Evolutionary conservation across 257 asterid species (phyloP), one percentile per base, ranked within the genome.

Genomic region (Capsicum baccatum): DNA sequence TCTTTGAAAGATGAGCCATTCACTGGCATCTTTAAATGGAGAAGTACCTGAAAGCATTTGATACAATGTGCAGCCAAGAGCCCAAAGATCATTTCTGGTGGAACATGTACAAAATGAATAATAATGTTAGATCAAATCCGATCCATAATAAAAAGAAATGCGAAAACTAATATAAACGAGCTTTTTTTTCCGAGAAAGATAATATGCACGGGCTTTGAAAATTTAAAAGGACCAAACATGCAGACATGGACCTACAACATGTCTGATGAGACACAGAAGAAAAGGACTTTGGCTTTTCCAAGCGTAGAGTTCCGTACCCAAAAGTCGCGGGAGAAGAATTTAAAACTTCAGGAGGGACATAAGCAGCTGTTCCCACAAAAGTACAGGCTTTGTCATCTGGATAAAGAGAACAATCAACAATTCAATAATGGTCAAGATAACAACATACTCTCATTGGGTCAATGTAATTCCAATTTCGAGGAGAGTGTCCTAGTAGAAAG

Each of bases 31-130:
- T 88, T 95, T 97, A 86, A 97, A 95, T 10, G 99, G 99, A 87
- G 99, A 95, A 88, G 93, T 91, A 89, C 99, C 99, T 4, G 99
- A 92, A 89, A 97, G 98, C 98, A 95, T 95, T 93, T 95, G 99
- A 91, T 90, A 95, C 89, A 97, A 62, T 69, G 98, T 97, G 94
- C 99, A 97, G 87, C 99, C 99, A 87, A 97, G 97, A 42, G 99
- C 98, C 99, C 99, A 97, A 68, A 97, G 97, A 90, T 97, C 99
- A 86, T 95, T 97, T 92, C 99, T 97, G 94, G 85, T 90, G 55
- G 19, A 64, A 81, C 15, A 60, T 80, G 37, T 79, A 64, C 86
- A 76, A 62, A 85, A 64, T 42, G 17, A 58, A 84, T 80, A 79
- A 81, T 26, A 63, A 80, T 54, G 83, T 58, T 47, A 73, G 52